These are phyloP conservation scores for Exophiala sp. DNA, from an alignment of 2,329 filamentous ascomycete species.

Conservation along the genomic window DNA sequence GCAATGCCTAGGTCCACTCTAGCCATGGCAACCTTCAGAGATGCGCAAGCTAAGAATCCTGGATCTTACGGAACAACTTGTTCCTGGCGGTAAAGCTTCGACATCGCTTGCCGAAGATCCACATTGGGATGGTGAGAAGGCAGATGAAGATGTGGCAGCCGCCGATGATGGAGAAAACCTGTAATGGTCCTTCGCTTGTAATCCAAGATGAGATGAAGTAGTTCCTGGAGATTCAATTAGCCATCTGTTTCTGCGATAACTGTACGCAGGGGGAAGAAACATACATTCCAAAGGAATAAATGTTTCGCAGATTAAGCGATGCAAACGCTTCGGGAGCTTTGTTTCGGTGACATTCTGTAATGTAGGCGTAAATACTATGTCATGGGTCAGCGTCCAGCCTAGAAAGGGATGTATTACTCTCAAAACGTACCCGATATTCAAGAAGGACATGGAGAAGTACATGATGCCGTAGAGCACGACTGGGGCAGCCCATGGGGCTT, in stretches of 20 bases:
- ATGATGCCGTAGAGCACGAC: constrained; percentile 22
- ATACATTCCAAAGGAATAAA: constrained; percentile 34
- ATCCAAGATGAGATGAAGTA: constrained; percentile 38
- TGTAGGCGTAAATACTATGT: constrained; percentile 33
- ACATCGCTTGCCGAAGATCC: constrained; percentile 26
- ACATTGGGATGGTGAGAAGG: constrained; percentile 27
- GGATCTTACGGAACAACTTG: constrained; percentile 14
- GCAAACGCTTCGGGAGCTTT: constrained; percentile 34
- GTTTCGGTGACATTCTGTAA: constrained; percentile 35
- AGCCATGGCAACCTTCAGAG: too few species aligned
- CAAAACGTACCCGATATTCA: constrained; percentile 18
- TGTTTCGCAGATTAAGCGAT: constrained; percentile 30
- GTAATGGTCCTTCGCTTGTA: constrained; percentile 31
- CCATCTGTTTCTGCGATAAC: background rate
- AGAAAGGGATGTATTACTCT: background rate
- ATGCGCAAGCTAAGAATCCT: constrained; percentile 5
- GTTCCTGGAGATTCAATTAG: constrained; percentile 2
- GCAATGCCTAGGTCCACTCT: background rate
- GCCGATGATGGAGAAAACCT: constrained; percentile 36
- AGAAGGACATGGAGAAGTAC: constrained; percentile 25
- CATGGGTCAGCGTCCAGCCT: background rate
- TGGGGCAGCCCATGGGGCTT: constrained; percentile 17
- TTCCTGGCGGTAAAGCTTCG: constrained; percentile 33
- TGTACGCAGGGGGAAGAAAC: background rate
- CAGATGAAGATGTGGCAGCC: constrained; percentile 35